Evolutionary conservation across 2,329 filamentous ascomycete genomes (phyloP).

Genomic region (Nakataea oryzae): DNA sequence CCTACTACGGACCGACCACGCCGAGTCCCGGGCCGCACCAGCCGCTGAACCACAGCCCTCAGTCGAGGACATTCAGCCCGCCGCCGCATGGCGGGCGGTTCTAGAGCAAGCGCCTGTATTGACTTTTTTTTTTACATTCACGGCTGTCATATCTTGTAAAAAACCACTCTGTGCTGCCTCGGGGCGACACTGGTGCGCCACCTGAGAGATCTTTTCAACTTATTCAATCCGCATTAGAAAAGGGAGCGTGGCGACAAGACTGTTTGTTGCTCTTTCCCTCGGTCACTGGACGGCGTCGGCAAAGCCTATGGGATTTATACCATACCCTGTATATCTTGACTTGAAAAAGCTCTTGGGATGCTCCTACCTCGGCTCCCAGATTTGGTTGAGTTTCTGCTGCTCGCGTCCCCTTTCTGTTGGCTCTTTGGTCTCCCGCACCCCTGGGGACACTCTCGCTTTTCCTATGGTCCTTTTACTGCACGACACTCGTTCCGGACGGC

Average conservation of each 20-base stretch:
- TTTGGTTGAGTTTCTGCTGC: not conserved
- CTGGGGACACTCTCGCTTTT: not conserved
- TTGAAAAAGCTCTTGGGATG: not conserved
- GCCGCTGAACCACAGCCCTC: not conserved
- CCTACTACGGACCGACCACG: not conserved
- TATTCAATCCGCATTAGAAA: conserved; percentile 3
- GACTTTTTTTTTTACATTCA: not conserved
- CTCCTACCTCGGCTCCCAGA: not conserved
- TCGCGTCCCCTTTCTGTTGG: not conserved
- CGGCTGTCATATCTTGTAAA: not conserved
- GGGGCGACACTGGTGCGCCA: not conserved
- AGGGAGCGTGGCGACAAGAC: not conserved
- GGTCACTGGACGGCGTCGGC: not conserved
- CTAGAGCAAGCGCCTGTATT: not conserved
- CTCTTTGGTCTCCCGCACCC: not conserved
- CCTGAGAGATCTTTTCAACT: not conserved
- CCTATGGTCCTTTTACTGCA: not conserved
- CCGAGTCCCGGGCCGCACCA: not conserved
- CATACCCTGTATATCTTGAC: not conserved
- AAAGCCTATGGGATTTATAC: not conserved
- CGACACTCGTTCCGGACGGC: not conserved
- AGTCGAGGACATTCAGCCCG: not conserved
- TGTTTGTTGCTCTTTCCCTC: not conserved
- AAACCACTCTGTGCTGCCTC: not conserved
- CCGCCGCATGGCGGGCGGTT: not conserved